Percentiles rank a stretch among this genome's conserved stretches.
phyloP scores from a whole-genome alignment of 345 rosid genomes.

The Gossypium arboreum region DNA sequence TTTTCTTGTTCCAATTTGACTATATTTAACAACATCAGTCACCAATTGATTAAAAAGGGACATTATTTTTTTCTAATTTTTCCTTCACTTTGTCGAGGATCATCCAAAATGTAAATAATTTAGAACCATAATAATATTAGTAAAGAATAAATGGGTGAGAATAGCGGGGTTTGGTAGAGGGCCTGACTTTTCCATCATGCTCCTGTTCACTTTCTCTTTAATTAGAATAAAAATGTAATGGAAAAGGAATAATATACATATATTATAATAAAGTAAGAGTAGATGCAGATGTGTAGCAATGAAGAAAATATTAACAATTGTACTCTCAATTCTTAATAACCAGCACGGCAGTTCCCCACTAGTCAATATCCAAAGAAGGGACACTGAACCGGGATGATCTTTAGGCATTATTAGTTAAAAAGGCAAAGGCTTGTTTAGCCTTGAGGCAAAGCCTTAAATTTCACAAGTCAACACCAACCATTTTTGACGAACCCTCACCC shows the following conservation, averaged over 20 bases:
- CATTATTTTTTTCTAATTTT: too few species aligned
- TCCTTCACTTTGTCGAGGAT: too few species aligned
- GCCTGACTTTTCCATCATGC: background rate
- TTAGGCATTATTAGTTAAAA: background rate
- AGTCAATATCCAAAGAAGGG: constrained; percentile 1
- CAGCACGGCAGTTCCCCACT: background rate
- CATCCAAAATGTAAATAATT: too few species aligned
- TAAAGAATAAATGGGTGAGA: background rate
- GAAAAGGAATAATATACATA: too few species aligned
- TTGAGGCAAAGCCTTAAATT: background rate
- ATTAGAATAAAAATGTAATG: too few species aligned
- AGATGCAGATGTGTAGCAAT: background rate
- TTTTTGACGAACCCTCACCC: background rate
- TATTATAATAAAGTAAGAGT: too few species aligned
- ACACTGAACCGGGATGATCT: background rate
- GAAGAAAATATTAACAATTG: background rate
- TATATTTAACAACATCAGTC: background rate
- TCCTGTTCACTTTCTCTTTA: too few species aligned
- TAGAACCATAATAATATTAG: background rate
- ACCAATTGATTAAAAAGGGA: too few species aligned
- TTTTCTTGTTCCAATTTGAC: background rate
- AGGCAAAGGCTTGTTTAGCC: background rate
- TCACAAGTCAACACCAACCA: background rate
- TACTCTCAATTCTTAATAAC: background rate
- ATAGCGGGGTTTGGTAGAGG: background rate